A percentile compares a stretch with the other conserved stretches of the same genome.
phyloP scores from a whole-genome alignment of 768 basidiomycete species.

The Pisolithus orientalis region DNA sequence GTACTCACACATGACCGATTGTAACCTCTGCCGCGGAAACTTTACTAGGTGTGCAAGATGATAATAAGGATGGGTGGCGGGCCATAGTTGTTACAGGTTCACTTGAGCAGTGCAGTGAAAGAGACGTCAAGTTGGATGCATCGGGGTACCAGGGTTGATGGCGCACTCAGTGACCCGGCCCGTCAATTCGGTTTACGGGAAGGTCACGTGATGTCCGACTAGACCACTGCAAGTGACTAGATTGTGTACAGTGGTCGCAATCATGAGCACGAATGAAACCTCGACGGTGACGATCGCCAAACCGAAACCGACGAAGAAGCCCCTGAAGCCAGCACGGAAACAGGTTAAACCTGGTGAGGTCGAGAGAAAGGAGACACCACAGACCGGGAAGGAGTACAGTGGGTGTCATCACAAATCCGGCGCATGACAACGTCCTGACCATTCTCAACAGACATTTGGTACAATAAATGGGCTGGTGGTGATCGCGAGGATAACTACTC shows the following conservation, averaged over 20 bases:
- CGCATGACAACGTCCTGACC: slow-evolving; percentile 4
- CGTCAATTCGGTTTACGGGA: no score
- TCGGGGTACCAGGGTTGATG: slow-evolving; percentile 12
- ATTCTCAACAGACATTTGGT: slow-evolving; percentile 77
- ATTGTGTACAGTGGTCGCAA: background rate
- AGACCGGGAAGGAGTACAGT: slow-evolving; percentile 98
- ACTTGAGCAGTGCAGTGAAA: slow-evolving; percentile 3
- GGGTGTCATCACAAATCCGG: slow-evolving; percentile 25
- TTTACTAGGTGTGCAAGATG: slow-evolving; percentile 36
- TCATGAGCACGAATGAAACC: slow-evolving; percentile 29
- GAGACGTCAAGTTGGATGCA: background rate
- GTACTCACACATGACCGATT: slow-evolving; percentile 59
- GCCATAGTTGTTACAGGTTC: slow-evolving; percentile 32
- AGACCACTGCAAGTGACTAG: background rate
- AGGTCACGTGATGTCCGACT: slow-evolving; percentile 15
- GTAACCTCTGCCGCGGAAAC: slow-evolving; percentile 39
- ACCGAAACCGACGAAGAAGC: slow-evolving; percentile 46
- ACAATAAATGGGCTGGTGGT: slow-evolving; percentile 99
- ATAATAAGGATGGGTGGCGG: slow-evolving; percentile 38
- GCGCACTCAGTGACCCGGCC: background rate
- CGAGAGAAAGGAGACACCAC: slow-evolving; percentile 79
- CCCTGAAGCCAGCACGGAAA: slow-evolving; percentile 82
- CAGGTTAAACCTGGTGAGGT: slow-evolving; percentile 90
- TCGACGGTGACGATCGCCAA: slow-evolving; percentile 11
- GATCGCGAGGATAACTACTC: slow-evolving; percentile 96